phyloP scores from a whole-genome alignment of 371 early-diverging fungal genomes.

The Mucor indicus region DNA sequence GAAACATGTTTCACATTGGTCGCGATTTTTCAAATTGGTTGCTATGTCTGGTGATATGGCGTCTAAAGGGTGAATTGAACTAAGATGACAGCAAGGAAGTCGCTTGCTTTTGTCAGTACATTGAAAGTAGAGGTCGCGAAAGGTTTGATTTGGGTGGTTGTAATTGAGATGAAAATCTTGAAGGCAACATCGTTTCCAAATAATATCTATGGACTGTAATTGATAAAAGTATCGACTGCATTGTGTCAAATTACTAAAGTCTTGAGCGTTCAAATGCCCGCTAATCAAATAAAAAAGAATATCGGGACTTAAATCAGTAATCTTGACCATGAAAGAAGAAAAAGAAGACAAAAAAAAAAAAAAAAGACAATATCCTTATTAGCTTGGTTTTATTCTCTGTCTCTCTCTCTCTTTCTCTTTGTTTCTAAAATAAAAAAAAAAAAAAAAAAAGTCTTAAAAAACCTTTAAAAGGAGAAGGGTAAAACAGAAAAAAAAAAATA shows the following conservation, averaged over 20 bases:
- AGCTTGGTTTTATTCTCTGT: too few relatives aligned
- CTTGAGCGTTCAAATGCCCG: constrained; percentile 1
- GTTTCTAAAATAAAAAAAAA: too few relatives aligned
- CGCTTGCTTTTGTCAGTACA: neutral
- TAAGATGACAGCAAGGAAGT: constrained; percentile 21
- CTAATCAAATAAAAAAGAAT: constrained; percentile 1
- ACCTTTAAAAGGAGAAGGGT: too few relatives aligned
- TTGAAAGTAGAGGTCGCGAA: constrained; percentile 14
- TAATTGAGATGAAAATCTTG: constrained; percentile 19
- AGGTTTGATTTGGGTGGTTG: constrained; percentile 27
- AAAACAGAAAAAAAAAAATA: too few relatives aligned
- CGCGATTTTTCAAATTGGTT: neutral
- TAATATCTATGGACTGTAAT: constrained; percentile 6
- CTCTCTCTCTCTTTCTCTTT: too few relatives aligned
- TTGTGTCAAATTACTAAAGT: neutral
- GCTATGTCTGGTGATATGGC: neutral
- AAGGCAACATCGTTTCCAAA: constrained; percentile 25
- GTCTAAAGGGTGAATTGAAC: neutral
- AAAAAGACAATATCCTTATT: too few relatives aligned
- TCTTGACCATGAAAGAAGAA: neutral
- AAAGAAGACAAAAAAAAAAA: neutral
- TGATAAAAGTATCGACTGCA: neutral
- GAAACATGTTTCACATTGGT: constrained; percentile 1
- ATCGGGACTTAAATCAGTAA: constrained; percentile 1
- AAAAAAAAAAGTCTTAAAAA: too few relatives aligned